Base-by-base conservation (phyloP, 352 stramenopile genomes). In the Globisporangium viniferum region DNA sequence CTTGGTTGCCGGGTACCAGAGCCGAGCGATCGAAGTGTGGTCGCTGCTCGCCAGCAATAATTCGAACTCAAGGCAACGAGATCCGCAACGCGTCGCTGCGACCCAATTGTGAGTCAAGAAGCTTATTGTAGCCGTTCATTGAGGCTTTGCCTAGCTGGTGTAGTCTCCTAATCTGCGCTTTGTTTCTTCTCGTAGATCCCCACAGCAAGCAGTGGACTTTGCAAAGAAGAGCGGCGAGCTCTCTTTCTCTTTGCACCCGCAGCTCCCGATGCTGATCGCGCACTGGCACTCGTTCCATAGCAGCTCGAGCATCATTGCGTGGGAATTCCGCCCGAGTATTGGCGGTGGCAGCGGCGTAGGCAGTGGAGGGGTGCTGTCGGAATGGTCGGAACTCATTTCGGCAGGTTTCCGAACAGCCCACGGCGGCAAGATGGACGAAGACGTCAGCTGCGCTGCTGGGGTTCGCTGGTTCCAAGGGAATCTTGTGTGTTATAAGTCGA, bases 1-100 rank as follows among this genome's bases (percentile, higher is more conserved):
- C 57, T 64, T 90, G 31, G 51, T 78, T 20, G 77, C 77, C 27
- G 83, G 62, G 3, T 90, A 86, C 63, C 81, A 89, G 59, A 91
- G 84, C 48, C 80, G 79, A 5, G 62, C 74, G 1, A 70, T 91
- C 20, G 85, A 92, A 48, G 67, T 92, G 15, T 79, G 85, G 76
- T 63, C 79, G 12, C 67, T 87, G 49, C 36, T 64, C 6, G 51
- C 63, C 18, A 51, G 36, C 29, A 48, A 20, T 39, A 57, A 12
- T 5, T 56, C 65, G 27, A 22, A 9, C 10, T 53, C 67, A 0
- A 71, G 67, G 8, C 59, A 66, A 27, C 57, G 70, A 27, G 76
- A 84, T 14, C 77, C 76, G 1, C 70, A 69, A 8, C 72, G 76
- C 5, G 58, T 84, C 4, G 70, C 76, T 12, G 63, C 68, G 10